Conservation (phyloP, 139 green algal genomes). For the Chlamydomonas sp. region DNA sequence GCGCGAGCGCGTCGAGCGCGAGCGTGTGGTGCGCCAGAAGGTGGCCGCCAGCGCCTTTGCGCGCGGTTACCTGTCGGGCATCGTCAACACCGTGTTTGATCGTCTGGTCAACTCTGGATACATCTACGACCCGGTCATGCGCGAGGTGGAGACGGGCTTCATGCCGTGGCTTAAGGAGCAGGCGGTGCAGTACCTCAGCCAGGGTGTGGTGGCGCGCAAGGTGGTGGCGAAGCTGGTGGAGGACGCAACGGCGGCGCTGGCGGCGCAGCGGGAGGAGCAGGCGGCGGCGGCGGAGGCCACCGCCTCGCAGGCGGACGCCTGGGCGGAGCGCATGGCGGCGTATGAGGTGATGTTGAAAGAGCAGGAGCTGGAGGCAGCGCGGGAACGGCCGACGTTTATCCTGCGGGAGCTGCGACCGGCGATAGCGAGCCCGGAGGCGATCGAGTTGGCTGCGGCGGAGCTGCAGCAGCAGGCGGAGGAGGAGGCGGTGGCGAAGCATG, state of each 20-base stretch:
- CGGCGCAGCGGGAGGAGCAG: background rate
- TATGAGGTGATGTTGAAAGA: conserved; percentile 26
- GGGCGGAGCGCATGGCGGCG: conserved; percentile 46
- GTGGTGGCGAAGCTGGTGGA: conserved; percentile 50
- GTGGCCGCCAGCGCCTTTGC: conserved; percentile 78
- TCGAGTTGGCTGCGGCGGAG: conserved; percentile 43
- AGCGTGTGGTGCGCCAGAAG: conserved; percentile 71
- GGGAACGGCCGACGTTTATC: conserved; percentile 52
- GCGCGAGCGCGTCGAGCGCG: conserved; percentile 69
- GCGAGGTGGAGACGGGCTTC: conserved; percentile 77
- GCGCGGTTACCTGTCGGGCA: conserved; percentile 82
- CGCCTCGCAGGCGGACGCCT: conserved; percentile 27
- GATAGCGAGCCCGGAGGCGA: conserved; percentile 27
- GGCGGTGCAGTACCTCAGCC: conserved; percentile 55
- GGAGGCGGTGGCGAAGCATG: conserved; percentile 52
- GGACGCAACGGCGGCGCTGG: conserved; percentile 33
- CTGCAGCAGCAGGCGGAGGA: conserved; percentile 45
- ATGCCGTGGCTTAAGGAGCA: conserved; percentile 81
- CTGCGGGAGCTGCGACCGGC: conserved; percentile 49
- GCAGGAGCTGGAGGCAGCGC: conserved; percentile 49
- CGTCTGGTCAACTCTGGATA: conserved; percentile 69
- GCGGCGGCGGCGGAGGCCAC: conserved; percentile 30
- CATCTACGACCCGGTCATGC: conserved; percentile 88
- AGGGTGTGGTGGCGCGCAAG: conserved; percentile 53
- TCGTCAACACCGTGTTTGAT: conserved; percentile 77